These are phyloP conservation scores for Colletotrichum liriopes DNA, from an alignment of 2,329 filamentous ascomycete species.

Conservation along the genomic window DNA sequence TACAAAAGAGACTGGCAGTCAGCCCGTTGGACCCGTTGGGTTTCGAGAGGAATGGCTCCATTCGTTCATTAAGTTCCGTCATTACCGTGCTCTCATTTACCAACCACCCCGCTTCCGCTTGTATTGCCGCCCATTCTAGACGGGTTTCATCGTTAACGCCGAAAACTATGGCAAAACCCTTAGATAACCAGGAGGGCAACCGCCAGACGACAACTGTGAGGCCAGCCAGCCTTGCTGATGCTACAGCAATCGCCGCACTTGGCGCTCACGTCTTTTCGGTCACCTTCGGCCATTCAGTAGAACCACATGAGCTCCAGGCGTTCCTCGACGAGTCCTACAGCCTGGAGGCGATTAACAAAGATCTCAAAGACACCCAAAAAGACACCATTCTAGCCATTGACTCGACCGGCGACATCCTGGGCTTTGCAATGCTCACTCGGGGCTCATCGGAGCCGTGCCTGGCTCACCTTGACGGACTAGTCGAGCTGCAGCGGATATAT, in stretches of 20 bases:
- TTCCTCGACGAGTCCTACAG: slow-evolving; percentile 58
- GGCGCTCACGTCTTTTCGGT: slow-evolving; percentile 55
- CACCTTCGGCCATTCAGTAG: slow-evolving; percentile 61
- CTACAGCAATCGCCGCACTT: slow-evolving; percentile 51
- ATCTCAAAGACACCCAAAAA: slow-evolving; percentile 47
- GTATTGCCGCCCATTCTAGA: background rate
- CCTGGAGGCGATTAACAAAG: slow-evolving; percentile 49
- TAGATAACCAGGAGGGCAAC: background rate
- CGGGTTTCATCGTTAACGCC: background rate
- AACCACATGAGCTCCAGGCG: slow-evolving; percentile 53
- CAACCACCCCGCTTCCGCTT: background rate
- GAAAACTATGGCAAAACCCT: slow-evolving; percentile 11
- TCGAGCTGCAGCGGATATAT: slow-evolving; percentile 63
- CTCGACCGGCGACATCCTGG: slow-evolving; percentile 49
- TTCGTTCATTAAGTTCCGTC: background rate
- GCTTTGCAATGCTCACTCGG: slow-evolving; percentile 59
- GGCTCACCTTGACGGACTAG: slow-evolving; percentile 46
- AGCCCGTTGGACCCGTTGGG: too few relatives aligned
- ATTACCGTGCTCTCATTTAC: background rate
- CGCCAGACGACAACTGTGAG: slow-evolving; percentile 4
- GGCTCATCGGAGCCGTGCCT: slow-evolving; percentile 57
- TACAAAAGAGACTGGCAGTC: slow-evolving; percentile 11
- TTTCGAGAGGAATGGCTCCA: background rate
- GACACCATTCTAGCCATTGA: slow-evolving; percentile 48
- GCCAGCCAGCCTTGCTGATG: slow-evolving; percentile 45